Percentiles rank a stretch among this genome's conserved stretches.
Conservation (phyloP, 495 filamentous ascomycete genomes). For the Xylaria longipes region DNA sequence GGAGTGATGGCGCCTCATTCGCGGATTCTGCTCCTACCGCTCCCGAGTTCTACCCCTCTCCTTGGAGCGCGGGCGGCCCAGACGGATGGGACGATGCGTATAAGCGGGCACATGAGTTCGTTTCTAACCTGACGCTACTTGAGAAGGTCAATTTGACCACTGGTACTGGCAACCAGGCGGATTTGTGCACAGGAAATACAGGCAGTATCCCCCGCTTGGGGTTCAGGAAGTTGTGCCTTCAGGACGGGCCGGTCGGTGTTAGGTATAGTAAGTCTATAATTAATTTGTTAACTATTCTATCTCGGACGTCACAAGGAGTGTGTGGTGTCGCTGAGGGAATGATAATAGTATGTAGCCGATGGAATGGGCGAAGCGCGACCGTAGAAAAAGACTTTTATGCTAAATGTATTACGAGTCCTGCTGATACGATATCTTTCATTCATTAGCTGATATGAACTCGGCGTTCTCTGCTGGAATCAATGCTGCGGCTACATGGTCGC, state of each 20-base stretch:
- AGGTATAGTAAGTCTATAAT: conserved; percentile 43
- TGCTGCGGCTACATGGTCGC: conserved; percentile 76
- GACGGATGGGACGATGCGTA: conserved; percentile 82
- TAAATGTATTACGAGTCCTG: not conserved
- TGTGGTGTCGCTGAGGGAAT: not conserved
- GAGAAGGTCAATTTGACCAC: conserved; percentile 85
- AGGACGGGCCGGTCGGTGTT: conserved; percentile 58
- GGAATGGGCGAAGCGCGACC: not conserved
- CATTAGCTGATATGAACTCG: conserved; percentile 61
- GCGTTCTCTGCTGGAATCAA: conserved; percentile 79
- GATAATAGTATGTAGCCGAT: not conserved
- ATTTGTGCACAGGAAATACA: conserved; percentile 77
- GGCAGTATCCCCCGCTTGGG: conserved; percentile 56
- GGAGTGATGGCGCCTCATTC: conserved; percentile 30
- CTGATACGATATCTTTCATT: conserved; percentile 4
- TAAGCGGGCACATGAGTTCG: conserved; percentile 74
- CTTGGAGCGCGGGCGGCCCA: conserved; percentile 68
- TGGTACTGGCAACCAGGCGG: conserved; percentile 74
- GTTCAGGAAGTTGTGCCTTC: conserved; percentile 56
- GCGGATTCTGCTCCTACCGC: conserved; percentile 38
- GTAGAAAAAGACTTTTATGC: not conserved
- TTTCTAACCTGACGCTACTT: conserved; percentile 74
- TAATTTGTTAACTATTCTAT: not conserved
- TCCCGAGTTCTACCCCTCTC: conserved; percentile 74
- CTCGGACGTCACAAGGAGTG: not conserved